phyloP scores from a whole-genome alignment of 2,329 filamentous ascomycete genomes.

The Blumeria graminis region DNA sequence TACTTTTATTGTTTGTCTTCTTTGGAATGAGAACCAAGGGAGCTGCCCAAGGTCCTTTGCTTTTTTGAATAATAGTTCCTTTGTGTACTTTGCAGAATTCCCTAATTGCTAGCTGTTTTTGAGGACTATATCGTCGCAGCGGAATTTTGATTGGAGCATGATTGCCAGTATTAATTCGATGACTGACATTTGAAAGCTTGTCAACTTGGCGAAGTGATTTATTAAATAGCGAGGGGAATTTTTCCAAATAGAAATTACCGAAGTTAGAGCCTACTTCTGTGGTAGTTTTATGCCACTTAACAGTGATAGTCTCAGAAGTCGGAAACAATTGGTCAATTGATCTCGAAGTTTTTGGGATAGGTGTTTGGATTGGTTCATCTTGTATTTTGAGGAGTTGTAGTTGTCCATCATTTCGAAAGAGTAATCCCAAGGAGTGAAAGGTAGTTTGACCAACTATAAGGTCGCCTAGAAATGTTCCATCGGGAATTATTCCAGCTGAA shows the following conservation, averaged over 20 bases:
- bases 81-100: background rate
- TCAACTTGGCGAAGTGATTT: too few species aligned
- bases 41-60: background rate
- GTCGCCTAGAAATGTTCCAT: background rate
- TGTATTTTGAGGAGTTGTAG: background rate
- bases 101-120: background rate
- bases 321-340: too few species aligned
- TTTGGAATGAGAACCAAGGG: background rate
- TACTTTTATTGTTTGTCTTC: background rate
- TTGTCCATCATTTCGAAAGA: background rate
- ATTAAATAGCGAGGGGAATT: background rate
- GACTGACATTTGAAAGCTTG: too few species aligned
- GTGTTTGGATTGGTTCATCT: background rate
- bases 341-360: too few species aligned
- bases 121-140: background rate
- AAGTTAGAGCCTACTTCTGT: background rate
- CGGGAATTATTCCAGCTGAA: background rate
- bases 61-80: background rate
- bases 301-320: too few species aligned
- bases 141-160: too few species aligned
- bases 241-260: background rate
- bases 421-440: background rate
- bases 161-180: too few species aligned
- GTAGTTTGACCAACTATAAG: background rate
- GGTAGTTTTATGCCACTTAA: background rate